Base-by-base conservation (phyloP, 2,329 filamentous ascomycete genomes). In the Xylaria hypoxylon region DNA sequence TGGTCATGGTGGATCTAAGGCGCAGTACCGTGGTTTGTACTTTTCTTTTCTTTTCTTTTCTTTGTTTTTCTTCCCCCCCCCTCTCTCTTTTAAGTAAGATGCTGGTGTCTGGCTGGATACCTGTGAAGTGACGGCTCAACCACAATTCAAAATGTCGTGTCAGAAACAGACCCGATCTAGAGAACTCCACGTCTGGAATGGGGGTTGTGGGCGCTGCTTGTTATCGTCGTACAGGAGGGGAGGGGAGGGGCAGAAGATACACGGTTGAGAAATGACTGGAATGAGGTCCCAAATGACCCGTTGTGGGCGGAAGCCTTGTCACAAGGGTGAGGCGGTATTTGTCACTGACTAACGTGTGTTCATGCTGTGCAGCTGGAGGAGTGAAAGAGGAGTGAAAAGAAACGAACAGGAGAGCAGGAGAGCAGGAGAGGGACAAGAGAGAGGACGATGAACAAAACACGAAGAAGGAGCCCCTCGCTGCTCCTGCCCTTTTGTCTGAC, bases 401-500 rank as follows among this genome's bases (percentile, higher is more conserved):
- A 40, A 26, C 17, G 0, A 13, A 60, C 45, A 19, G 55, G 11
- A 22, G 15, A 48, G 31, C 17, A n/a, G 31, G 42, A 40, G 17
- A 38, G n/a, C n/a, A n/a, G n/a, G n/a, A n/a, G n/a, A 48, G n/a
- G 45, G 42, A 35, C 22, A 19, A n/a, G 24, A 19, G 19, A 65
- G 61, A 35, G 47, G 64, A 38, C 64, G 57, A 53, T 48, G 50
- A 45, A 22, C 10, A 28, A 52, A 51, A 58, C 60, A 63, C 64
- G 56, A 68, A 72, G 70, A 69, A 72, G 45, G 50, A 24, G 22
- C 47, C n/a, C 40, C 48, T 48, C 35, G 48, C 42, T 50, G 33
- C 44, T 64, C 59, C 64, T n/a, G n/a, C n/a, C 22, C 45, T 55
- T 47, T 17, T 33, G 51, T 52, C 48, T 52, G 63, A 58, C 56